Evolutionary conservation across 179 eudicot genomes (phyloP).

Genomic region (Actinidia arguta): DNA sequence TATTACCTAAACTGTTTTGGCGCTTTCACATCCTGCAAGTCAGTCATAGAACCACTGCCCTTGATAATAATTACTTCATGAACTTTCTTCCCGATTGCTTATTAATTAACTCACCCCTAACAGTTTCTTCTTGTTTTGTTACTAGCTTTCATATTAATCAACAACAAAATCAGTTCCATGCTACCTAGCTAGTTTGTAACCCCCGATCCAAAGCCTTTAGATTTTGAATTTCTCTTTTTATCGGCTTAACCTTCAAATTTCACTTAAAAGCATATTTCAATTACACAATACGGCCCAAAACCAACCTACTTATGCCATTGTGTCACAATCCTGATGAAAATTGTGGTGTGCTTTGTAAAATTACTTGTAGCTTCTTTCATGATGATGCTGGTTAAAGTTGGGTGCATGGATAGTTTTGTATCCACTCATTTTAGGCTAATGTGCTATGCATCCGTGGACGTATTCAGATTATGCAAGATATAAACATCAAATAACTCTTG

Average conservation of each 20-base stretch:
- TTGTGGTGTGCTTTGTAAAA: background rate
- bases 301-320: background rate
- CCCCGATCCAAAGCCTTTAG: too few relatives aligned
- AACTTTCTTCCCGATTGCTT: background rate
- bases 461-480: background rate
- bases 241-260: too few relatives aligned
- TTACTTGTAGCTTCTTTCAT: background rate
- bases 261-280: background rate
- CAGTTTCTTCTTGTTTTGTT: background rate
- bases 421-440: background rate
- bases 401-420: background rate
- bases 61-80: background rate
- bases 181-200: background rate
- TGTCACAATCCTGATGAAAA: background rate
- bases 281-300: background rate
- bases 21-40: background rate
- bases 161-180: background rate
- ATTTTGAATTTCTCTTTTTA: too few relatives aligned
- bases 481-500: background rate
- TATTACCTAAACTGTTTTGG: background rate
- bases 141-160: background rate
- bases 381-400: background rate
- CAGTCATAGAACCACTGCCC: background rate
- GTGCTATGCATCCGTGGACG: background rate
- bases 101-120: background rate